These are phyloP conservation scores for Dorcoceras hygrometricum DNA, from an alignment of 257 asterid species.

Conservation along the genomic window DNA sequence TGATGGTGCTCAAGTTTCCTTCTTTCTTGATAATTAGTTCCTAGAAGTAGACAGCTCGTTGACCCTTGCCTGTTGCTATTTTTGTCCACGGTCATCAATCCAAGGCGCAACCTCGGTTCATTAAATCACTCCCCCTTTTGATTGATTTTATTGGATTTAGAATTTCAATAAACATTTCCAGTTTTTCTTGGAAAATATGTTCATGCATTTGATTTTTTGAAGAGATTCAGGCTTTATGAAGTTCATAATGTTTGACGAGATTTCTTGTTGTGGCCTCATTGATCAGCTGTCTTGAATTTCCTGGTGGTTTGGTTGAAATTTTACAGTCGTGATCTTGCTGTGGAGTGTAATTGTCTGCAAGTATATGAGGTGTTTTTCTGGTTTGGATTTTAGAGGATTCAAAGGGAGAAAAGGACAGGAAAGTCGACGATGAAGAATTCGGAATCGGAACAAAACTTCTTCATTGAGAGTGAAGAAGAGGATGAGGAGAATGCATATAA, in stretches of 20 bases:
- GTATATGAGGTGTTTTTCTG: constrained; percentile 7
- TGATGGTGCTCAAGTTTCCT: background rate
- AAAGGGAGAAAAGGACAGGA: constrained; percentile 22
- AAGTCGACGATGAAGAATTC: constrained; percentile 60
- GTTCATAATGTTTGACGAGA: constrained; percentile 13
- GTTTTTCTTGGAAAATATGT: constrained; percentile 1
- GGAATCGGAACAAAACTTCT: constrained; percentile 71
- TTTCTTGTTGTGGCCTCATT: constrained; percentile 4
- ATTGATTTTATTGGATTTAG: constrained; percentile 10
- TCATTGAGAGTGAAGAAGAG: constrained; percentile 83
- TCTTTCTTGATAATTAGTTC: background rate
- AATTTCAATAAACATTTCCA: background rate
- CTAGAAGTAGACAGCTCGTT: constrained; percentile 2
- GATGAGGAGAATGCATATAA: constrained; percentile 48
- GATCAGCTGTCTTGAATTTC: constrained; percentile 23
- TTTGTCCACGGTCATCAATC: background rate
- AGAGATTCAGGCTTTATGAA: constrained; percentile 24
- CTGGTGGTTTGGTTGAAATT: constrained; percentile 18
- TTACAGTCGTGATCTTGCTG: no score
- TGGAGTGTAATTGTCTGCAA: background rate
- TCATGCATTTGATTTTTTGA: constrained; percentile 22
- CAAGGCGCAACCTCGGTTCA: constrained; percentile 2
- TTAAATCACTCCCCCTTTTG: background rate
- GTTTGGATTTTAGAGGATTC: constrained; percentile 29
- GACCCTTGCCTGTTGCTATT: constrained; percentile 1